Evolutionary conservation across 352 stramenopile genomes (phyloP).

Genomic region (Elongisporangium senticosum): DNA sequence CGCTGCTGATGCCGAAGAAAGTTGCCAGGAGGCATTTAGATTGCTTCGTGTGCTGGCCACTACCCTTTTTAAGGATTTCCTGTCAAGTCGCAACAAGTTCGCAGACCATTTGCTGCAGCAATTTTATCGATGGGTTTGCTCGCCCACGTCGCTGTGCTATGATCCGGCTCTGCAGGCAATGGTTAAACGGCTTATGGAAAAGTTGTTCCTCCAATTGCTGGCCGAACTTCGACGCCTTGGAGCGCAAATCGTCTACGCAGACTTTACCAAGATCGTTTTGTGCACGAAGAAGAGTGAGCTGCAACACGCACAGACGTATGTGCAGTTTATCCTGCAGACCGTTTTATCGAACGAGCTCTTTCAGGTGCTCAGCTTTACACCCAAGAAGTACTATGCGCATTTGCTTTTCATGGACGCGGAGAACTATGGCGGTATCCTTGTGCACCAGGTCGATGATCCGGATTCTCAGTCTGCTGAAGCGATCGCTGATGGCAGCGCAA

Average conservation of each 20-base stretch:
- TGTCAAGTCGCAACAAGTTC: conserved; percentile 85
- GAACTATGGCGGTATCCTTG: conserved; percentile 93
- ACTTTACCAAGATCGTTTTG: conserved; percentile 70
- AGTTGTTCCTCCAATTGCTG: conserved; percentile 90
- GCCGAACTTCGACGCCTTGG: conserved; percentile 93
- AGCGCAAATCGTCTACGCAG: conserved; percentile 91
- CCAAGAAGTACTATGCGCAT: conserved; percentile 86
- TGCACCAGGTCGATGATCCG: conserved; percentile 26
- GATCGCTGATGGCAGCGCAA: conserved; percentile 20
- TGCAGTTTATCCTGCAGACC: conserved; percentile 94
- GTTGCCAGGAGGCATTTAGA: conserved; percentile 89
- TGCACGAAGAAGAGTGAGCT: conserved; percentile 71
- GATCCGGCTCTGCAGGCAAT: conserved; percentile 93
- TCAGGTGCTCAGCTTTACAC: conserved; percentile 70
- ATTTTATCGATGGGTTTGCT: conserved; percentile 94
- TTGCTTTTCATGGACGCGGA: conserved; percentile 95
- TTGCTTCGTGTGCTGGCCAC: conserved; percentile 90
- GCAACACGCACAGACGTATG: conserved; percentile 88
- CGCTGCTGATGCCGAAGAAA: conserved; percentile 80
- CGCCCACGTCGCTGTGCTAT: conserved; percentile 88
- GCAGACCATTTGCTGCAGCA: conserved; percentile 95
- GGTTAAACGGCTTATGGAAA: conserved; percentile 95
- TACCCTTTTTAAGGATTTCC: conserved; percentile 92
- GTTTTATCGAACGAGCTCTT: conserved; percentile 83
- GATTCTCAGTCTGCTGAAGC: conserved; percentile 14